These are phyloP conservation scores for Rhodamnia rubescens DNA, from an alignment of 345 rosid genomes.

Conservation along the genomic window DNA sequence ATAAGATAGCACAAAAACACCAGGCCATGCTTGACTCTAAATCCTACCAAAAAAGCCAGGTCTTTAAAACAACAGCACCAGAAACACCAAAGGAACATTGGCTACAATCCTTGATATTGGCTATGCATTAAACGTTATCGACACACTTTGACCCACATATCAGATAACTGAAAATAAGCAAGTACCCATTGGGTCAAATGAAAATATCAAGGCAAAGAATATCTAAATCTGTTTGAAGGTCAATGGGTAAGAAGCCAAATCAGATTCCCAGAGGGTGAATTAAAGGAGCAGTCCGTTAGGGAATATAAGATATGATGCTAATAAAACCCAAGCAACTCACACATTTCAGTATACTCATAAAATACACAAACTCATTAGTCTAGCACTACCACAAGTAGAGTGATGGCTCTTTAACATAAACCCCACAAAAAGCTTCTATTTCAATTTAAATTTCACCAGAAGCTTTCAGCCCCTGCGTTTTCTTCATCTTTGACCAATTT, in stretches of 20 bases:
- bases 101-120: background rate
- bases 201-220: background rate
- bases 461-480: background rate
- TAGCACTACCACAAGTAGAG: background rate
- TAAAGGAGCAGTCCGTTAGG: background rate
- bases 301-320: background rate
- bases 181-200: background rate
- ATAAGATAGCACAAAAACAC: background rate
- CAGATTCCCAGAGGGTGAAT: background rate
- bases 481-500: background rate
- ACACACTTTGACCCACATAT: background rate
- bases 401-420: background rate
- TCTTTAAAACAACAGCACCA: background rate
- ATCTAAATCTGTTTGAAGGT: background rate
- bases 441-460: background rate
- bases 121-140: background rate
- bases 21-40: background rate
- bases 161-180: background rate
- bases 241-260: background rate
- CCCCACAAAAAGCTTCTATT: background rate
- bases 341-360: background rate
- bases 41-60: background rate
- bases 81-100: background rate
- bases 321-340: background rate
- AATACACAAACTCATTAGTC: background rate